These are phyloP conservation scores for Darksidea phi DNA, from an alignment of 495 filamentous ascomycete species.

Conservation along the genomic window DNA sequence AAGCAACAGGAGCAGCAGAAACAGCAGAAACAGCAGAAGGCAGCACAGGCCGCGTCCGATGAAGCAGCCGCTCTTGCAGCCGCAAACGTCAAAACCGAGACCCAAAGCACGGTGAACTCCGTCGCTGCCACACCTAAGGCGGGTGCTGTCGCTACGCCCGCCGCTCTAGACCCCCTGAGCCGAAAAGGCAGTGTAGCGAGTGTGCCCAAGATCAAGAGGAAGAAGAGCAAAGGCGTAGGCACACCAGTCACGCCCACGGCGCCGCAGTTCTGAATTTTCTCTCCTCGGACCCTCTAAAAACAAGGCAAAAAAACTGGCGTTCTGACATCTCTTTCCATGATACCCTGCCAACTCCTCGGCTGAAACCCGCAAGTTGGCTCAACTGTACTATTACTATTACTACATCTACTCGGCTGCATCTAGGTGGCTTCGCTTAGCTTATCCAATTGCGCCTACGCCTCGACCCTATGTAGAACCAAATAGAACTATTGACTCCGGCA, in stretches of 20 bases:
- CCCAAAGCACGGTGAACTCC: slow-evolving; percentile 15
- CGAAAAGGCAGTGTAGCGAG: slow-evolving; percentile 43
- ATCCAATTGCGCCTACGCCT: too few species aligned
- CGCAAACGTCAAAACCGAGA: slow-evolving; percentile 9
- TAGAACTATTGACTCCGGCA: background rate
- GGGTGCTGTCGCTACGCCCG: slow-evolving; percentile 10
- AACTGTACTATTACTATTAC: too few species aligned
- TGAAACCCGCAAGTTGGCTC: too few species aligned
- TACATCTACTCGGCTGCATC: too few species aligned
- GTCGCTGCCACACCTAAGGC: slow-evolving; percentile 33
- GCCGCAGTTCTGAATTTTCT: background rate
- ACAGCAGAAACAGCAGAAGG: background rate
- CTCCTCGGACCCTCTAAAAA: background rate
- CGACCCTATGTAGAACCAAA: background rate
- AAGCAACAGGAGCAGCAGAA: background rate
- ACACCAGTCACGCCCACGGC: slow-evolving; percentile 24
- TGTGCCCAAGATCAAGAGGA: slow-evolving; percentile 55
- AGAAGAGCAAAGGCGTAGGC: slow-evolving; percentile 54
- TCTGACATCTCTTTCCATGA: too few species aligned
- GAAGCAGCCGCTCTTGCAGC: background rate
- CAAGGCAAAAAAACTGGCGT: too few species aligned
- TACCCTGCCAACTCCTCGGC: too few species aligned
- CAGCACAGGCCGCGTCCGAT: slow-evolving; percentile 13
- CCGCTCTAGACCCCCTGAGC: slow-evolving; percentile 19
- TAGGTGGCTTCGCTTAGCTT: too few species aligned